Conservation (phyloP, 371 early-diverging fungal genomes). For the Amoeboaphelidium protococcarum region DNA sequence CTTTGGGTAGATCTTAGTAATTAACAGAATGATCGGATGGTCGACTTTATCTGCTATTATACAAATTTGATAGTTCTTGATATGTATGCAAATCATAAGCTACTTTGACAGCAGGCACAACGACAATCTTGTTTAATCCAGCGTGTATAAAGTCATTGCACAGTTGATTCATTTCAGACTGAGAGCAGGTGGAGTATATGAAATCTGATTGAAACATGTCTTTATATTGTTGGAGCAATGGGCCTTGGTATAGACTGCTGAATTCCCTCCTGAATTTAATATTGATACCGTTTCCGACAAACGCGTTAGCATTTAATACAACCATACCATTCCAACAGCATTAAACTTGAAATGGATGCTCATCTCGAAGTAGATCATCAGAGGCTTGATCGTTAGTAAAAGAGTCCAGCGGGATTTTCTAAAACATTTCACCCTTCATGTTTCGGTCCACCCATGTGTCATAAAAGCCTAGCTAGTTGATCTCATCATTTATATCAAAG, state of each 20-base stretch:
- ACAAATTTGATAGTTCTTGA: no score
- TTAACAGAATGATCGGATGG: no score
- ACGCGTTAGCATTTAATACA: slow-evolving; percentile 13
- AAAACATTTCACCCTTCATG: slow-evolving; percentile 13
- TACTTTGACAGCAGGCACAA: slow-evolving; percentile 15
- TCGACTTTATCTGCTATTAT: no score
- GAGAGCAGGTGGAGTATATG: no score
- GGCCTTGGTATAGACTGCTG: no score
- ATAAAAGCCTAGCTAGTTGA: slow-evolving; percentile 10
- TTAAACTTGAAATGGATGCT: slow-evolving; percentile 15
- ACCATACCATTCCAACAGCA: slow-evolving; percentile 25
- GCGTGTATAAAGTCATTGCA: slow-evolving; percentile 16
- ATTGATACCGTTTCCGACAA: no score
- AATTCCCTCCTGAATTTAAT: no score
- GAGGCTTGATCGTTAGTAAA: slow-evolving; percentile 5
- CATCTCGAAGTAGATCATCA: slow-evolving; percentile 2
- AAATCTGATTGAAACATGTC: no score
- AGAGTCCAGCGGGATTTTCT: no score
- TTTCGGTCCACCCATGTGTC: slow-evolving; percentile 22
- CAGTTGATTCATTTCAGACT: slow-evolving; percentile 17
- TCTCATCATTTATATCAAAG: slow-evolving; percentile 4
- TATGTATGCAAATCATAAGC: slow-evolving; percentile 12
- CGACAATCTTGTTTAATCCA: slow-evolving; percentile 10
- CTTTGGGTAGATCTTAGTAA: no score
- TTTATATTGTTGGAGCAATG: no score